Percentiles rank a stretch among this genome's conserved stretches.
Conservation (phyloP, 306 rosid genomes). For the Astragalus glycyphyllos region DNA sequence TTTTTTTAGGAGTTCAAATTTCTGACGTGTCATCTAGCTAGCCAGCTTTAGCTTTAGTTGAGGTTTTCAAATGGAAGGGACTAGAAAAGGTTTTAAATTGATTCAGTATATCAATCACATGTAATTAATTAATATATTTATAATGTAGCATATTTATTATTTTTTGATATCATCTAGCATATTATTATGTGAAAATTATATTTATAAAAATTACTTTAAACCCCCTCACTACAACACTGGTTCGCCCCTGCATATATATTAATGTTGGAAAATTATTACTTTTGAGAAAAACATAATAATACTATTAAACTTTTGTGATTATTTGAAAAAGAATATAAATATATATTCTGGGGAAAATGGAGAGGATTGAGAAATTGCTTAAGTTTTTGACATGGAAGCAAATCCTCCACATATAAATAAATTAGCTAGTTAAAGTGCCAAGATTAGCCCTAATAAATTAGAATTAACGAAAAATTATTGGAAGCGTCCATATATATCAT, state of each 20-base stretch:
- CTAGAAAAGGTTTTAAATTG: background rate
- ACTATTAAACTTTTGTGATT: too few relatives aligned
- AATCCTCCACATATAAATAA: background rate
- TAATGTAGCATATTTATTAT: too few relatives aligned
- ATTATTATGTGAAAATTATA: background rate
- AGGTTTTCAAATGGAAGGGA: background rate
- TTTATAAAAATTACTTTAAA: too few relatives aligned
- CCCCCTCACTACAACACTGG: too few relatives aligned
- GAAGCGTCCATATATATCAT: background rate
- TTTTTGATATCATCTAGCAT: background rate
- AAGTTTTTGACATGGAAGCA: background rate
- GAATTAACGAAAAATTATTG: background rate
- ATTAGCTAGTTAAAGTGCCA: background rate
- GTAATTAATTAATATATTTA: background rate
- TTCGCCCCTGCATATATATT: too few relatives aligned
- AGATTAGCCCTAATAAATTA: background rate
- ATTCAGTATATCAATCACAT: background rate
- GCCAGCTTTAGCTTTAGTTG: slow-evolving; percentile 5
- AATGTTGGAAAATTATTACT: too few relatives aligned
- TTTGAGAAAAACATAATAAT: too few relatives aligned
- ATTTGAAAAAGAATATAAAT: too few relatives aligned
- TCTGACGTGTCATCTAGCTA: background rate
- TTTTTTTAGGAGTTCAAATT: too few relatives aligned
- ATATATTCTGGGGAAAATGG: too few relatives aligned
- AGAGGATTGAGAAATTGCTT: background rate